These are phyloP conservation scores for Polymyxa betae DNA, from an alignment of 208 protist species.

Conservation along the genomic window DNA sequence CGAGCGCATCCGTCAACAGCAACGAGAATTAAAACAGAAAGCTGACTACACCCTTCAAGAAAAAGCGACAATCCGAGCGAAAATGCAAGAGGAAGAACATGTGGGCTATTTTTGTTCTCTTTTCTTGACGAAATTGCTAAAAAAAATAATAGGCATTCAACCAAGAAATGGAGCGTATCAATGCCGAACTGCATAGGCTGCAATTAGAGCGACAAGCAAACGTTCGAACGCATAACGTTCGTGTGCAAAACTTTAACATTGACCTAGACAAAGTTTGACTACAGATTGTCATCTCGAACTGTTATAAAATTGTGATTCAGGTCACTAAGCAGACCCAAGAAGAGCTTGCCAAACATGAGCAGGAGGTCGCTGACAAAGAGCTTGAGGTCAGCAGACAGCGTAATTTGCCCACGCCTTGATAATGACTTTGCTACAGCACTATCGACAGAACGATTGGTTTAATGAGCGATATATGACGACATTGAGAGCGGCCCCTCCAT, in stretches of 20 bases:
- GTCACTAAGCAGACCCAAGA: not conserved
- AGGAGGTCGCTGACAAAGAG: not conserved
- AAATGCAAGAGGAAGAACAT: not conserved
- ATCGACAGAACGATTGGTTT: not conserved
- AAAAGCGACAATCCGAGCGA: not conserved
- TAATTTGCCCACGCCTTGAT: not conserved
- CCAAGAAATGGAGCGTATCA: not conserved
- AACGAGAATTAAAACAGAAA: conserved; percentile 25
- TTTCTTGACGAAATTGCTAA: not conserved
- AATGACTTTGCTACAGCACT: not conserved
- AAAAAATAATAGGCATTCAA: not conserved
- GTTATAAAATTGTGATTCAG: not conserved
- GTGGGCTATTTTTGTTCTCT: not conserved
- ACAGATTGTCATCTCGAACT: not conserved
- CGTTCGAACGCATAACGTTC: conserved; percentile 1
- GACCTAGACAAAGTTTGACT: conserved; percentile 19
- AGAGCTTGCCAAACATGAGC: not conserved
- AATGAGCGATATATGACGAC: conserved; percentile 48
- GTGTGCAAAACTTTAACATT: conserved; percentile 31
- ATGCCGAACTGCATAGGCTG: conserved; percentile 21
- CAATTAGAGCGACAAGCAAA: not conserved
- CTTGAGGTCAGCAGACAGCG: not conserved
- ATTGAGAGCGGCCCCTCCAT: not conserved
- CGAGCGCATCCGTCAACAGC: conserved; percentile 23
- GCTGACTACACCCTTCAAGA: not conserved